phyloP scores from a whole-genome alignment of 208 protist species.

The Trichomonas gallinae region DNA sequence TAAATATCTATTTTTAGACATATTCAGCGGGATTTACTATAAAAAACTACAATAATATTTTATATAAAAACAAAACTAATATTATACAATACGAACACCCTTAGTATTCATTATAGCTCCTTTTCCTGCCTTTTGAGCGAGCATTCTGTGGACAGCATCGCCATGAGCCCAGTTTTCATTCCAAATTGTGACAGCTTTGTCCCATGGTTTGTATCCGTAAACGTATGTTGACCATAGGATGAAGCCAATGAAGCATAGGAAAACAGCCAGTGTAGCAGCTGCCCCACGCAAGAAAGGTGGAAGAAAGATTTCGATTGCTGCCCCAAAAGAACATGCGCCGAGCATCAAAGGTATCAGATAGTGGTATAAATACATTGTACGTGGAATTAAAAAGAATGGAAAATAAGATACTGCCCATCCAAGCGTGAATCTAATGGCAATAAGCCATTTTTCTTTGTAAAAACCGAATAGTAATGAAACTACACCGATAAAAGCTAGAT shows the following conservation, averaged over 20 bases:
- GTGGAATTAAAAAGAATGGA: not conserved
- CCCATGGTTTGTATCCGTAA: not conserved
- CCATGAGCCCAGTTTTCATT: not conserved
- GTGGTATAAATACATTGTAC: conserved; percentile 1
- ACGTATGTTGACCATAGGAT: not conserved
- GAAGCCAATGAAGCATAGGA: not conserved
- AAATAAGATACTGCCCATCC: conserved; percentile 4
- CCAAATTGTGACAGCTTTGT: not conserved
- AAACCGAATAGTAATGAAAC: not conserved
- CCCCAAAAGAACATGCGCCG: not conserved
- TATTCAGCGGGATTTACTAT: no score
- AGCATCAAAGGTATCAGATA: conserved; percentile 12
- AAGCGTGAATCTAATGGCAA: not conserved
- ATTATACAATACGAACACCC: not conserved
- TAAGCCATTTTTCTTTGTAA: not conserved
- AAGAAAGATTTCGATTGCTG: not conserved
- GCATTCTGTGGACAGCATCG: not conserved
- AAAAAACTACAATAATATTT: no score
- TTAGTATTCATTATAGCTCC: not conserved
- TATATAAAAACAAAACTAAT: not conserved
- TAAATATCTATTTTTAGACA: no score
- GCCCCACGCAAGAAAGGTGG: not conserved
- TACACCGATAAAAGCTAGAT: not conserved
- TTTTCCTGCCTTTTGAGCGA: not conserved
- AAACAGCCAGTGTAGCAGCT: not conserved